Base-by-base conservation (phyloP, 169 alveolate genomes). In the Babesia divergens region DNA sequence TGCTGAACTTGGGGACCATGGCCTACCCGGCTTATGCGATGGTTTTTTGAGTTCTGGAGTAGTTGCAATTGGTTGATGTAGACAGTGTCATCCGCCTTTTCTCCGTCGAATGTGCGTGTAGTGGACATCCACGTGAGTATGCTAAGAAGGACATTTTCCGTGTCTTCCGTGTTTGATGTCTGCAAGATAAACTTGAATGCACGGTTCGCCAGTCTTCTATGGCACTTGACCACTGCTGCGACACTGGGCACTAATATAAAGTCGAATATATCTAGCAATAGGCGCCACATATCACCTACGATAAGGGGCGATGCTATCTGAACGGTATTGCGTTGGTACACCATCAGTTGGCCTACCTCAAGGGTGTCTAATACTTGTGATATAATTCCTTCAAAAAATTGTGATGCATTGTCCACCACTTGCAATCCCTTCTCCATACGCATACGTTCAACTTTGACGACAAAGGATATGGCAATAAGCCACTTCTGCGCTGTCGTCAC, bases 51-150 rank as follows among this genome's bases (percentile, higher is more conserved):
- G 31, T 26, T 55, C 42, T 55, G 82, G 32, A 70, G 50, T 3
- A 16, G 14, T 9, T 37, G 46, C 66, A 70, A 7, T 46, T 70
- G 82, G 37, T 47, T 34, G 42, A 70, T 35, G 42, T 70, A 59
- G 13, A 60, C 53, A 7, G 40, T 53, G 37, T 70, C 82, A 14
- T 54, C 82, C 22, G 35, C 52, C 43, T 35, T 70, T 5, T 70
- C 46, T 8, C 51, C 20, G 35, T 70, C 82, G 29, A 58, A 70
- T 24, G 82, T 58, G 5, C 82, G 60, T 1, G 64, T 26, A 6
- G 82, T 56, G 34, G 52, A 59, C 77, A 60, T 47, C 70, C 72
- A 70, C 31, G 31, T n/a, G 22, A 70, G n/a, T 20, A 55, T 1
- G 5, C 29, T 4, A 50, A 70, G 32, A 6, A 56, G 3, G 3